phyloP scores from a whole-genome alignment of 345 rosid genomes.

The Populus tremula region DNA sequence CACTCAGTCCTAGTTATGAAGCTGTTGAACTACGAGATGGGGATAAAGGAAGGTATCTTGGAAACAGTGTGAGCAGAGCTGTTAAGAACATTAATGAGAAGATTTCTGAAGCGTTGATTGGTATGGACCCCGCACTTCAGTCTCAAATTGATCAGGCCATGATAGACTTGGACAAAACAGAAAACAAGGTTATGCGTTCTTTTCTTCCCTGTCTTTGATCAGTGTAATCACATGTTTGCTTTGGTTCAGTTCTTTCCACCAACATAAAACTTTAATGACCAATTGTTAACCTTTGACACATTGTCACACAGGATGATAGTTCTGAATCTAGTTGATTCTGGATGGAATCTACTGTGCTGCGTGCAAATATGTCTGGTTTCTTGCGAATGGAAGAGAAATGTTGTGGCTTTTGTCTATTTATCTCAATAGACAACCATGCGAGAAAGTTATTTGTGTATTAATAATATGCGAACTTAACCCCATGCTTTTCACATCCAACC shows the following conservation, averaged over 20 bases:
- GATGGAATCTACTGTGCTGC: not conserved
- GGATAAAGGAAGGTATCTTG: conserved; percentile 84
- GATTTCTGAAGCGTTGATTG: conserved; percentile 78
- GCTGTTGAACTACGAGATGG: conserved; percentile 94
- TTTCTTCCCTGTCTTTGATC: not conserved
- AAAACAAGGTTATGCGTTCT: conserved; percentile 63
- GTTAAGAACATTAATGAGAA: conserved; percentile 86
- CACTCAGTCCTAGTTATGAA: conserved; percentile 57
- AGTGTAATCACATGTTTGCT: not conserved
- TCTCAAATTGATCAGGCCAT: conserved; percentile 93
- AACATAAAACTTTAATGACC: too few species aligned
- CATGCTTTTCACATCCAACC: not conserved
- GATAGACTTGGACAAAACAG: conserved; percentile 94
- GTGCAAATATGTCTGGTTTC: not conserved
- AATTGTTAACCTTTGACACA: too few species aligned
- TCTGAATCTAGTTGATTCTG: not conserved
- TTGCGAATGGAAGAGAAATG: not conserved
- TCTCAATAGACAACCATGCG: not conserved
- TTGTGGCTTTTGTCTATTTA: not conserved
- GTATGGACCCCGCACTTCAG: conserved; percentile 95
- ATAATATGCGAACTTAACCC: not conserved
- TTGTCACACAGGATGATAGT: too few species aligned
- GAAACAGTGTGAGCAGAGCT: conserved; percentile 87
- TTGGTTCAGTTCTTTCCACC: not conserved
- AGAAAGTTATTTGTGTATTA: not conserved